Evolutionary conservation across 2,329 filamentous ascomycete species (phyloP), one percentile per base, ranked within the genome.

Genomic region (Stachybotrys echinatus): DNA sequence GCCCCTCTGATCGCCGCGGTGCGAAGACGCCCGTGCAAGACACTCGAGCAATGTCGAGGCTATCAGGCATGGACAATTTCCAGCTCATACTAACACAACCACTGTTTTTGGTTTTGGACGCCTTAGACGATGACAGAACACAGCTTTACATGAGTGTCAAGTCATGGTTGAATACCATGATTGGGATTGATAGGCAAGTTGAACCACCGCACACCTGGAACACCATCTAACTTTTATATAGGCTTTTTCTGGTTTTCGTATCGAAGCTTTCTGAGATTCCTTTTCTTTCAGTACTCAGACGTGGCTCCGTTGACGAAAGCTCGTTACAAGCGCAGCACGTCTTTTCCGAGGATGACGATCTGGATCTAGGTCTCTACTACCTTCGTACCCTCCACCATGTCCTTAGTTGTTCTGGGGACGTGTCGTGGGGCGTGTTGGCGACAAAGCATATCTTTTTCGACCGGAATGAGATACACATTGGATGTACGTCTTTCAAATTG

Each of bases 91-190:
- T 97, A 39, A 86, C 86, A 6, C 82, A 90, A 46, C 92, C 92
- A 1, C 68, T 96, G 18, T 87, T 96, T 54, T 70, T 95, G 12
- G 77, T 95, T 54, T 74, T 97, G 22, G 92, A 97, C 66, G 79
- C 85, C 1, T 73, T 97, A 1, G 70, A 81, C 18, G 85, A 92
- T 51, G 84, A 89, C 52, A 77, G 81, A 19, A 86, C 84, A 2
- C 88, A 92, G 58, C 72, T 87, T 14, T 89, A 86, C 54, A 86
- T 90, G 68, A 86, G 87, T 22, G 83, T 89, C 38, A 87, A 86
- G 58, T 84, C 81, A 45, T 96, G 92, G 92, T 74, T 97, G 4
- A 86, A 88, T 58, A 84, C 65, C 50, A 75, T 84, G 59, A 67
- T 81, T 50, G 81, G 82, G 3, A 76, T 84, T 54, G 82, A 87